These are phyloP conservation scores for Berberis vulgaris DNA, from an alignment of 164 flowering plant species.

Conservation along the genomic window DNA sequence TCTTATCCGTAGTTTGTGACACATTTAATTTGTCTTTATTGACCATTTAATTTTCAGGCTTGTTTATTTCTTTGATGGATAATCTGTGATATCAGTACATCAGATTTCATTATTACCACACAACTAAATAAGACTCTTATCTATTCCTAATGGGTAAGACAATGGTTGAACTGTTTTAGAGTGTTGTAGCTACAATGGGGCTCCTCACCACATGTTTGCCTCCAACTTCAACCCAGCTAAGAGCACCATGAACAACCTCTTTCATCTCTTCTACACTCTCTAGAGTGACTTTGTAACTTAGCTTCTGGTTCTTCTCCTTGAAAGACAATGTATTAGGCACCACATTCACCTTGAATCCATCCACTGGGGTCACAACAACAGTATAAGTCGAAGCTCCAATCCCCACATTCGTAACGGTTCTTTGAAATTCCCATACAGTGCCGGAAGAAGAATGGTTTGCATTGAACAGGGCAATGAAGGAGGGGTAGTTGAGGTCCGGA, in stretches of 20 bases:
- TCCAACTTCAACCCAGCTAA: conserved; percentile 40
- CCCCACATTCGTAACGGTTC: conserved; percentile 61
- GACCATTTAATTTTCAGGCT: no score
- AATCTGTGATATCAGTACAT: no score
- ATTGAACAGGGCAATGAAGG: conserved; percentile 46
- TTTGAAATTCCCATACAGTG: conserved; percentile 24
- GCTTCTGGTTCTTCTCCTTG: conserved; percentile 34
- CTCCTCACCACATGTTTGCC: conserved; percentile 44
- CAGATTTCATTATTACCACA: no score
- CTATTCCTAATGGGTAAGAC: no score
- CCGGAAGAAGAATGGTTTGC: conserved; percentile 13
- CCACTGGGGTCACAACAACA: conserved; percentile 25
- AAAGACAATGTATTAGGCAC: conserved; percentile 41
- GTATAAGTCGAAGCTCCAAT: conserved; percentile 27
- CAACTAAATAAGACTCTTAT: no score
- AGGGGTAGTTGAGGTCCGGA: conserved; percentile 62
- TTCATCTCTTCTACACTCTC: conserved; percentile 23
- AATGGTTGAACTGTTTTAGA: conserved; percentile 10
- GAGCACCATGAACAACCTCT: conserved; percentile 28
- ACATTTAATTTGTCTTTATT: no score
- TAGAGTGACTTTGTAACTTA: conserved; percentile 27
- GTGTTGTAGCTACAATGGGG: conserved; percentile 48
- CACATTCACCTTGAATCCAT: conserved; percentile 39
- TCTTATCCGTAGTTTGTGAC: no score
- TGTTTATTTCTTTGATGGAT: no score